Conservation (phyloP, 306 rosid genomes). For the Prinsepia uniflora region DNA sequence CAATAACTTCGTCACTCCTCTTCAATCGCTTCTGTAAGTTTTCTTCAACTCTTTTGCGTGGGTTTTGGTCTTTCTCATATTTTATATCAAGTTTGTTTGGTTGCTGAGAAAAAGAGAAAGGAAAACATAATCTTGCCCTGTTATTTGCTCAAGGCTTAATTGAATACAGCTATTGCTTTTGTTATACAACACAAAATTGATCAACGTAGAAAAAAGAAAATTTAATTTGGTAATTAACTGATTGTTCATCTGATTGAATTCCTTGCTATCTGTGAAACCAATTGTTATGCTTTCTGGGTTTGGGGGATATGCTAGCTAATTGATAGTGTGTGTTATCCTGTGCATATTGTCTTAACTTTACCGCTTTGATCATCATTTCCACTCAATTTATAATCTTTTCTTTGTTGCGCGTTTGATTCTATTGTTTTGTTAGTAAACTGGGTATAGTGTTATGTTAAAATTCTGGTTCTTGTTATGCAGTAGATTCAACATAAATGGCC, state of each 20-base stretch:
- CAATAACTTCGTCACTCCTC: not conserved
- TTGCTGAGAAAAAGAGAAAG: not conserved
- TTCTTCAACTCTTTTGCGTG: not conserved
- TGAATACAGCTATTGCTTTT: not conserved
- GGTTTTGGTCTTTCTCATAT: not conserved
- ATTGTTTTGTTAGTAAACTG: too few species aligned
- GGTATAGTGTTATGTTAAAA: not conserved
- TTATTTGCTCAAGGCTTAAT: not conserved
- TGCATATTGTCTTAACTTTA: not conserved
- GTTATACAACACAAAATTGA: not conserved
- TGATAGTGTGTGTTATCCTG: not conserved
- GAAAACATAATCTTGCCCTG: not conserved
- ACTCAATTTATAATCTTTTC: not conserved
- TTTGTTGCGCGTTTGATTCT: not conserved
- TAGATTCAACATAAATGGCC: conserved; percentile 28
- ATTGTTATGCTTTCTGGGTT: conserved; percentile 24
- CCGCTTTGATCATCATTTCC: not conserved
- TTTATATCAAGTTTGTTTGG: not conserved
- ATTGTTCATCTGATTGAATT: not conserved
- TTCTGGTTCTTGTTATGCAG: conserved; percentile 17
- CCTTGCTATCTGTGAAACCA: not conserved
- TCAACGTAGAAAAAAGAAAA: not conserved
- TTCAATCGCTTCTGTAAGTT: conserved; percentile 17
- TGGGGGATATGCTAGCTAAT: not conserved
- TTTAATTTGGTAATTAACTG: not conserved